Percentiles rank a stretch among this genome's conserved stretches.
These are phyloP conservation scores for Cydonia oblonga DNA, from an alignment of 331 rosid genomes.

Conservation along the genomic window DNA sequence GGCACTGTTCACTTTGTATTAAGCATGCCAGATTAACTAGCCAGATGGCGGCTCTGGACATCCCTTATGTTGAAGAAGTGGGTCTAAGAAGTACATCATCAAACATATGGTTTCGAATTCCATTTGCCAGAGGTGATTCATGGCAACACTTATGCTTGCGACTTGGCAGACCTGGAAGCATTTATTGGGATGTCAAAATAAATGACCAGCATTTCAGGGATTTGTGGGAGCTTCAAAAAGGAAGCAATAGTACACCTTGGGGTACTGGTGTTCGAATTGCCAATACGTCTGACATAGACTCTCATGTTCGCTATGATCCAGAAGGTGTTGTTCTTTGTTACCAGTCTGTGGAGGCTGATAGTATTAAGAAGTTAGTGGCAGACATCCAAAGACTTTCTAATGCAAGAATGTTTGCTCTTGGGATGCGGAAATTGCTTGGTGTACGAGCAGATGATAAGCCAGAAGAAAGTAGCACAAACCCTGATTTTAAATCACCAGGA, in stretches of 20 bases:
- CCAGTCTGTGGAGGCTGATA: constrained; percentile 81
- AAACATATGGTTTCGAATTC: constrained; percentile 94
- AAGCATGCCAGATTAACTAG: constrained; percentile 94
- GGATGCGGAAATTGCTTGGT: constrained; percentile 92
- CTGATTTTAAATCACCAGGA: constrained; percentile 53
- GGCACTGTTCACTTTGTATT: constrained; percentile 84
- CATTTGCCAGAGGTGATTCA: constrained; percentile 77
- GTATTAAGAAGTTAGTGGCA: constrained; percentile 82
- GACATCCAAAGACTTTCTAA: constrained; percentile 89
- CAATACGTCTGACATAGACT: constrained; percentile 87
- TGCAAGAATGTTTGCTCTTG: constrained; percentile 91
- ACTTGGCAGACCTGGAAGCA: constrained; percentile 95
- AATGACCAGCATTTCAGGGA: constrained; percentile 91
- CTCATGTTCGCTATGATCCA: constrained; percentile 88
- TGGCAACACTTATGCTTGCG: constrained; percentile 93
- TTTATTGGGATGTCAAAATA: constrained; percentile 97
- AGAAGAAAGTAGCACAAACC: constrained; percentile 49
- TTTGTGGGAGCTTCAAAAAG: constrained; percentile 98
- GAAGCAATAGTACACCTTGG: constrained; percentile 72
- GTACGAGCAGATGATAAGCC: constrained; percentile 65
- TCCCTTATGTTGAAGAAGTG: constrained; percentile 89
- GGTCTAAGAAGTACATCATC: constrained; percentile 76
- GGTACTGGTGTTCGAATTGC: constrained; percentile 96
- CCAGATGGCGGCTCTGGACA: constrained; percentile 91
- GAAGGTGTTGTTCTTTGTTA: constrained; percentile 95